phyloP scores from a whole-genome alignment of 306 rosid species.

The Vicia sativa region DNA sequence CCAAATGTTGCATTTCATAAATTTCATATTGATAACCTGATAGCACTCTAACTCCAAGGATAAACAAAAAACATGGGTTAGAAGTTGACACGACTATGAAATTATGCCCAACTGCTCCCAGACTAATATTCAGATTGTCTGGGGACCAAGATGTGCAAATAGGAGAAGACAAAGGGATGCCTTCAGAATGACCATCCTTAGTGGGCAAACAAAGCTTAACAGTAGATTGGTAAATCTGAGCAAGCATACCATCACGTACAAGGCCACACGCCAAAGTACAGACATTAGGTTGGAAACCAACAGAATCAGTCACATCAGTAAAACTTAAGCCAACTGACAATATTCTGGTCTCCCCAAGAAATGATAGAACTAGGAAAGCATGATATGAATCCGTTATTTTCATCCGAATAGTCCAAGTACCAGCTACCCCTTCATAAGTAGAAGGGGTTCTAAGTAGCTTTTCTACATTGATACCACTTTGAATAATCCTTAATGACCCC shows the following conservation, averaged over 20 bases:
- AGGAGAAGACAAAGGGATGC: slow-evolving; percentile 73
- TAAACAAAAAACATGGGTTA: slow-evolving; percentile 77
- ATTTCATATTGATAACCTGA: slow-evolving; percentile 68
- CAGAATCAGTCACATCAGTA: slow-evolving; percentile 90
- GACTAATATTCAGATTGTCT: slow-evolving; percentile 64
- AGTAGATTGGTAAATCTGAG: slow-evolving; percentile 79
- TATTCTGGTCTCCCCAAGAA: slow-evolving; percentile 95
- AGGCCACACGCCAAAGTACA: slow-evolving; percentile 91
- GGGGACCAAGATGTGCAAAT: slow-evolving; percentile 83
- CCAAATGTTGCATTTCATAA: slow-evolving; percentile 76
- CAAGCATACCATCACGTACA: slow-evolving; percentile 71
- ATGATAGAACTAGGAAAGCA: slow-evolving; percentile 87
- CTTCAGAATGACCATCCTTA: slow-evolving; percentile 74
- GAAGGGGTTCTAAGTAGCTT: slow-evolving; percentile 76
- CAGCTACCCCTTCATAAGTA: slow-evolving; percentile 84
- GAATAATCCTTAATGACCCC: slow-evolving; percentile 87
- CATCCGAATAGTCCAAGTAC: slow-evolving; percentile 87
- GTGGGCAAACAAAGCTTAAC: slow-evolving; percentile 93
- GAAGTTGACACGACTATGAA: slow-evolving; percentile 88
- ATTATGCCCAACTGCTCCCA: slow-evolving; percentile 94
- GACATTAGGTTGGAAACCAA: slow-evolving; percentile 90
- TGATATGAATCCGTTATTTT: slow-evolving; percentile 69
- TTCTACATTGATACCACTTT: slow-evolving; percentile 83
- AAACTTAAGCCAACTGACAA: slow-evolving; percentile 94
- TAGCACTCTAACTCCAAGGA: slow-evolving; percentile 75